A percentile compares a stretch with the other conserved stretches of the same genome.
Conservation (phyloP, 768 basidiomycete species). For the Lactarius tabidus region DNA sequence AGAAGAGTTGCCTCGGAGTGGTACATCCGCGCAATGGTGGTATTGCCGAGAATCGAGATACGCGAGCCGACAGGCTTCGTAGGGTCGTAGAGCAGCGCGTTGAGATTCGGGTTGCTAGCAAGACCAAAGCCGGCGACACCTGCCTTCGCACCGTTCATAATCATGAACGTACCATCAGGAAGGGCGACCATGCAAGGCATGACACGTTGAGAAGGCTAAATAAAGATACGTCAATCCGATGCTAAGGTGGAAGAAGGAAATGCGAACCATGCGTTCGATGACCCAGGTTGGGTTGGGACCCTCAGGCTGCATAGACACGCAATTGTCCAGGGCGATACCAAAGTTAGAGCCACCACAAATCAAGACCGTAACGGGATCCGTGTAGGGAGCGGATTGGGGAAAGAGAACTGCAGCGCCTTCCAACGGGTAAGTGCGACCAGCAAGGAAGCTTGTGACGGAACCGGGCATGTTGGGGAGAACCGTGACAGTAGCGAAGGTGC, state of each 20-base stretch:
- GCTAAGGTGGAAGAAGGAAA: neutral
- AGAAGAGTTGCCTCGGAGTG: conserved; percentile 75
- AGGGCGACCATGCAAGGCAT: conserved; percentile 72
- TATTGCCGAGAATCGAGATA: conserved; percentile 60
- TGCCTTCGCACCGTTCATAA: conserved; percentile 67
- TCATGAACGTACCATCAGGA: conserved; percentile 73
- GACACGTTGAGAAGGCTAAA: conserved; percentile 65
- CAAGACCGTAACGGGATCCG: conserved; percentile 59
- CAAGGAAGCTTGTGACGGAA: conserved; percentile 63
- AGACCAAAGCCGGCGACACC: conserved; percentile 75
- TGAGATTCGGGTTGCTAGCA: conserved; percentile 56
- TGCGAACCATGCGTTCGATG: conserved; percentile 72
- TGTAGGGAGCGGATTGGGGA: conserved; percentile 70
- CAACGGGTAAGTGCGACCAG: conserved; percentile 73
- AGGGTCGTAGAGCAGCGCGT: conserved; percentile 69
- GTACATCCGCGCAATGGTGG: conserved; percentile 71
- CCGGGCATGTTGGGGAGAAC: conserved; percentile 71
- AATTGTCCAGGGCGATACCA: conserved; percentile 61
- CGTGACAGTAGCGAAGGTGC: conserved; percentile 55
- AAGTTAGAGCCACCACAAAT: conserved; percentile 74
- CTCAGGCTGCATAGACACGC: conserved; percentile 67
- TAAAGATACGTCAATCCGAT: neutral
- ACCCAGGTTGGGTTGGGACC: conserved; percentile 57
- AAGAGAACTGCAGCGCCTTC: conserved; percentile 68
- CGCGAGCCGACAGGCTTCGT: conserved; percentile 53